Percentiles rank a stretch among this genome's conserved stretches.
phyloP scores from a whole-genome alignment of 345 rosid species.

The Pelargonium nanum region DNA sequence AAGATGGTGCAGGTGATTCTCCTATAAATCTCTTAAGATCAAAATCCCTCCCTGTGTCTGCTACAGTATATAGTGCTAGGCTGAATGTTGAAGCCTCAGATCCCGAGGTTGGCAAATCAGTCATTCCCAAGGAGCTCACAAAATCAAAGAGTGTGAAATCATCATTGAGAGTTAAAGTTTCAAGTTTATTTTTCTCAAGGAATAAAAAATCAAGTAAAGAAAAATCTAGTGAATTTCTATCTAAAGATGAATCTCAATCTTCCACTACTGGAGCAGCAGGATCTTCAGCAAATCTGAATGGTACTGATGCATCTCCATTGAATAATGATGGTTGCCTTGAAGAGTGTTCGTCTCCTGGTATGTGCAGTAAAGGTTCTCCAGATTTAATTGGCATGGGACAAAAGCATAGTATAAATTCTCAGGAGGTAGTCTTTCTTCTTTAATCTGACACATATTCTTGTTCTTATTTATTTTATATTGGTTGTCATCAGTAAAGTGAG shows the following conservation, averaged over 20 bases:
- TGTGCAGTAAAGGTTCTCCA: constrained; percentile 11
- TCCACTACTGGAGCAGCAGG: constrained; percentile 21
- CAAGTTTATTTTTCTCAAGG: constrained; percentile 69
- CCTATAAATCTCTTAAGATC: constrained; percentile 58
- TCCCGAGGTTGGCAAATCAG: constrained; percentile 26
- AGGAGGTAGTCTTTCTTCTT: constrained; percentile 34
- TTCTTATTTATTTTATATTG: neutral
- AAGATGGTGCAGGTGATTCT: constrained; percentile 28
- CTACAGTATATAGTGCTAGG: constrained; percentile 28
- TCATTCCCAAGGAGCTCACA: constrained; percentile 34
- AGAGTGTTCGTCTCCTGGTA: constrained; percentile 25
- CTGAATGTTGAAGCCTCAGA: constrained; percentile 38
- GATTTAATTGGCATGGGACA: constrained; percentile 14
- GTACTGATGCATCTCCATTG: constrained; percentile 18
- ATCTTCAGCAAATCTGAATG: constrained; percentile 24
- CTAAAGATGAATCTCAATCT: constrained; percentile 24
- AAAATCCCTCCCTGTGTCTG: constrained; percentile 66
- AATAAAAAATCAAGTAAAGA: constrained; percentile 57
- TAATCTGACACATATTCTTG: constrained; percentile 1
- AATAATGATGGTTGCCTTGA: constrained; percentile 16
- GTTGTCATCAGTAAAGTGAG: too few relatives aligned
- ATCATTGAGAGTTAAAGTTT: constrained; percentile 60
- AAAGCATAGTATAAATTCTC: constrained; percentile 22
- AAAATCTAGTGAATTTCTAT: constrained; percentile 27
- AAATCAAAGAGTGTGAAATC: constrained; percentile 50